A percentile compares a stretch with the other conserved stretches of the same genome.
Evolutionary conservation across 2,329 filamentous ascomycete genomes (phyloP).

Genomic region (Phoma sp.): DNA sequence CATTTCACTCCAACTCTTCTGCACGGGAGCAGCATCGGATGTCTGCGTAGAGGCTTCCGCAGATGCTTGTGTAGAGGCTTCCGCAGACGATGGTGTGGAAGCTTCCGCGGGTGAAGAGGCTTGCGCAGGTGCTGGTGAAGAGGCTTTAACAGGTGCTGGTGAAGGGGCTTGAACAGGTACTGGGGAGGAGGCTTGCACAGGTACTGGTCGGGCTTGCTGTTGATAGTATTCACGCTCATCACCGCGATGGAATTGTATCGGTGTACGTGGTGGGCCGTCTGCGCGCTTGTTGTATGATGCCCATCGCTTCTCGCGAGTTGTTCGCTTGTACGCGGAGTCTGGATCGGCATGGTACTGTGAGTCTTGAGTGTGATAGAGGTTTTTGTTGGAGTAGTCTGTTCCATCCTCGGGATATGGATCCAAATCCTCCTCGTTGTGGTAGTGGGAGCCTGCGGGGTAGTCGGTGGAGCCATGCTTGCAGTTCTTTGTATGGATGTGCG

Average conservation of each 20-base stretch:
- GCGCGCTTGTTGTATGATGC: conserved; percentile 15
- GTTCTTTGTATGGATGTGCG: not conserved
- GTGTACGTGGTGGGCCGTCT: not conserved
- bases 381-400: conserved; percentile 6
- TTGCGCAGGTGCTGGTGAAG: not conserved
- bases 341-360: conserved; percentile 1
- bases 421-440: conserved; percentile 2
- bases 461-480: conserved; percentile 2
- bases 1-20: conserved; percentile 8
- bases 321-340: conserved; percentile 5
- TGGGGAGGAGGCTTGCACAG: no score
- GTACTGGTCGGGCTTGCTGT: not conserved
- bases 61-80: not conserved
- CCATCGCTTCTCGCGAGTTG: conserved; percentile 14
- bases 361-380: conserved; percentile 4
- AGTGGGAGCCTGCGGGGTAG: conserved; percentile 5
- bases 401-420: conserved; percentile 9
- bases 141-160: no score
- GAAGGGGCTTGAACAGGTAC: no score
- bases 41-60: not conserved
- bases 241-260: not conserved
- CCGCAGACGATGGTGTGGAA: not conserved
- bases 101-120: not conserved
- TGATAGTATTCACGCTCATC: conserved; percentile 6
- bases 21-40: not conserved